Evolutionary conservation across 495 filamentous ascomycete species (phyloP).

Genomic region (Pyronema omphalodes): DNA sequence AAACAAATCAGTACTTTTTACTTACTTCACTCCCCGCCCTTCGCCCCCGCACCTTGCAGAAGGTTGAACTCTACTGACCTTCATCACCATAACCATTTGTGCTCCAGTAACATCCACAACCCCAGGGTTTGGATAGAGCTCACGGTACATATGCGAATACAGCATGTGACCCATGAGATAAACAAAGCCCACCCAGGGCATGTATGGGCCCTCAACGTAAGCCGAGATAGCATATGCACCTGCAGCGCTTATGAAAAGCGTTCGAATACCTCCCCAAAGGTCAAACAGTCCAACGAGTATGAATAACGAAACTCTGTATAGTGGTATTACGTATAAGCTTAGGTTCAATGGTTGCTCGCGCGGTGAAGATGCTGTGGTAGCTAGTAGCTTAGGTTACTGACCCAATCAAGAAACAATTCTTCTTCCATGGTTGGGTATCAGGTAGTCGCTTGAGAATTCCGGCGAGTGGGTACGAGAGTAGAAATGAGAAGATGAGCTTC

Average conservation of each 20-base stretch:
- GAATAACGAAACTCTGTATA: constrained; percentile 51
- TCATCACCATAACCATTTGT: constrained; percentile 98
- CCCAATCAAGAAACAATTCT: constrained; percentile 77
- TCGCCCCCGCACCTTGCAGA: neutral
- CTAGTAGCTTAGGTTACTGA: constrained; percentile 15
- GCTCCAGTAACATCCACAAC: constrained; percentile 80
- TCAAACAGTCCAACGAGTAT: constrained; percentile 91
- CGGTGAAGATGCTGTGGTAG: no score
- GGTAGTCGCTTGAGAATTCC: constrained; percentile 80
- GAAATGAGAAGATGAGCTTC: constrained; percentile 79
- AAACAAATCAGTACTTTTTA: constrained; percentile 4
- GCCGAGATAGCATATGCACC: constrained; percentile 70
- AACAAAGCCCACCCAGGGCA: constrained; percentile 94
- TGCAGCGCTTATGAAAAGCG: constrained; percentile 56
- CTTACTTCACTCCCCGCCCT: neutral
- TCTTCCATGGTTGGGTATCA: constrained; percentile 63
- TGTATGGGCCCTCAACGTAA: constrained; percentile 75
- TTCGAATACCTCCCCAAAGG: constrained; percentile 71
- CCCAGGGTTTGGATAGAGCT: constrained; percentile 43
- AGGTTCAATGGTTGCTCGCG: neutral
- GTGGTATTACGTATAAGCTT: constrained; percentile 2
- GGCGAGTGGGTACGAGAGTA: constrained; percentile 84
- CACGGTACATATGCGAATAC: constrained; percentile 66
- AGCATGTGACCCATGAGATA: constrained; percentile 96
- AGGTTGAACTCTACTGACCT: constrained; percentile 28